Conservation (phyloP, 176 grass and related monocot species). For the Oryza meridionalis region DNA sequence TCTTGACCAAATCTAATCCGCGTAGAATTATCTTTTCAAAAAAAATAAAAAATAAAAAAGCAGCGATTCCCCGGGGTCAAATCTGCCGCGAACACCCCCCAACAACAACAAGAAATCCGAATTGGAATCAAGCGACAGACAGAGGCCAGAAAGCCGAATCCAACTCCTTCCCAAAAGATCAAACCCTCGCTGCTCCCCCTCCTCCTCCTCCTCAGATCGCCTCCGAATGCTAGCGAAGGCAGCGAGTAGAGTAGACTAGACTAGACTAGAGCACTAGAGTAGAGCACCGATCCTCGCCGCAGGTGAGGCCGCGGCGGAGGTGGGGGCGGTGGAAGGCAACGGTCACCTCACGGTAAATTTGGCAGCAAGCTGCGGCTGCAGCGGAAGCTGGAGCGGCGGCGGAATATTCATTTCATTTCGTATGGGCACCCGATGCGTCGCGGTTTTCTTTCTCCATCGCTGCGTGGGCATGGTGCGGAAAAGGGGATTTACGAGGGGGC, state of each 20-base stretch:
- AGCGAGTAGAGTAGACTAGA: not conserved
- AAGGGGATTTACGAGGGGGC: too few species aligned
- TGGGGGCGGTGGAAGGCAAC: constrained; percentile 33
- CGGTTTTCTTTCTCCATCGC: too few species aligned
- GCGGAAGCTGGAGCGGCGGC: not conserved
- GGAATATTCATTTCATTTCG: not conserved
- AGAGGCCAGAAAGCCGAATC: not conserved
- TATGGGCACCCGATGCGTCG: not conserved
- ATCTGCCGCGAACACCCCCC: not conserved
- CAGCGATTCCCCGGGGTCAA: constrained; percentile 28
- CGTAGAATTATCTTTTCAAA: not conserved
- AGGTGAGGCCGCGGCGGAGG: too few species aligned
- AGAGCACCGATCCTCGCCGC: too few species aligned
- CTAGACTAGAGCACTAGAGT: not conserved
- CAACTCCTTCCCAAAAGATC: constrained; percentile 29
- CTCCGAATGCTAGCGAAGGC: not conserved
- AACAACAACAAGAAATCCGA: not conserved
- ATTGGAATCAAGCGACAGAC: not conserved
- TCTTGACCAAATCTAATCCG: constrained; percentile 41
- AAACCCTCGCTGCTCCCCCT: not conserved
- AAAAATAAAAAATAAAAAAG: not conserved
- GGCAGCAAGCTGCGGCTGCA: not conserved
- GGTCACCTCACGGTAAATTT: constrained; percentile 33
- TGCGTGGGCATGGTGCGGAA: too few species aligned
- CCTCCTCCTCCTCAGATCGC: constrained; percentile 27